These are phyloP conservation scores for Starmerella vitae DNA, from an alignment of 805 yeast species.

Conservation along the genomic window DNA sequence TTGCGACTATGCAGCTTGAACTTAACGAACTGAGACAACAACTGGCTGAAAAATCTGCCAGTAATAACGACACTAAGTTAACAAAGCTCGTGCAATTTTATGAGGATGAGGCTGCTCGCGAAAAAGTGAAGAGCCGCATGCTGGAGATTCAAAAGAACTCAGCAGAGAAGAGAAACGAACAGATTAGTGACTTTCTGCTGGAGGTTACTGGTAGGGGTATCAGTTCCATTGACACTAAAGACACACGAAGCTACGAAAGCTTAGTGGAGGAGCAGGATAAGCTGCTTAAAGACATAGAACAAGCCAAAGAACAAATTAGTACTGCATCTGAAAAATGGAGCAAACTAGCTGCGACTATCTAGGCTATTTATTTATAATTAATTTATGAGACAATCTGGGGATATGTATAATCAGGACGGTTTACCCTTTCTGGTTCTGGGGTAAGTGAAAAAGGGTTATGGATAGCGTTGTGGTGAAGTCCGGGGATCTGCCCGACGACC, in stretches of 20 bases:
- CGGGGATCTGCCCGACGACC: conserved; percentile 21
- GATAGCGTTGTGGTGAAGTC: conserved; percentile 14
- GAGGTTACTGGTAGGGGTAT: conserved; percentile 20
- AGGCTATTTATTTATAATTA: too few relatives aligned
- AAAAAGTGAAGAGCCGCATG: conserved; percentile 19
- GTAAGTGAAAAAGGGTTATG: too few relatives aligned
- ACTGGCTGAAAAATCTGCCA: conserved; percentile 24
- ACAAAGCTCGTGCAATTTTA: conserved; percentile 23
- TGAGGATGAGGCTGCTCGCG: conserved; percentile 24
- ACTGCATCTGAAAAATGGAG: not conserved
- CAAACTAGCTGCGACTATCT: not conserved
- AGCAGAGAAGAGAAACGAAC: conserved; percentile 18
- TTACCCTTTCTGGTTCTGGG: too few relatives aligned
- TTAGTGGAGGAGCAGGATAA: conserved; percentile 9
- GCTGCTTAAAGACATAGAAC: conserved; percentile 4
- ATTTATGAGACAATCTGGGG: too few relatives aligned
- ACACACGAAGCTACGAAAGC: conserved; percentile 5
- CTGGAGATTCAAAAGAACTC: conserved; percentile 19
- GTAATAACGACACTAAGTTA: conserved; percentile 18
- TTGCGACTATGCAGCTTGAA: conserved; percentile 31
- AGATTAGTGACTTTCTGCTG: conserved; percentile 19
- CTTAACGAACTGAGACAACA: conserved; percentile 27
- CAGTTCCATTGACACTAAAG: conserved; percentile 13
- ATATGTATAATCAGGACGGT: too few relatives aligned
- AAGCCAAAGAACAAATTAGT: not conserved